Evolutionary conservation across 805 yeast genomes (phyloP), one percentile per base, ranked within the genome.

Genomic region (Metschnikowia cubensis): DNA sequence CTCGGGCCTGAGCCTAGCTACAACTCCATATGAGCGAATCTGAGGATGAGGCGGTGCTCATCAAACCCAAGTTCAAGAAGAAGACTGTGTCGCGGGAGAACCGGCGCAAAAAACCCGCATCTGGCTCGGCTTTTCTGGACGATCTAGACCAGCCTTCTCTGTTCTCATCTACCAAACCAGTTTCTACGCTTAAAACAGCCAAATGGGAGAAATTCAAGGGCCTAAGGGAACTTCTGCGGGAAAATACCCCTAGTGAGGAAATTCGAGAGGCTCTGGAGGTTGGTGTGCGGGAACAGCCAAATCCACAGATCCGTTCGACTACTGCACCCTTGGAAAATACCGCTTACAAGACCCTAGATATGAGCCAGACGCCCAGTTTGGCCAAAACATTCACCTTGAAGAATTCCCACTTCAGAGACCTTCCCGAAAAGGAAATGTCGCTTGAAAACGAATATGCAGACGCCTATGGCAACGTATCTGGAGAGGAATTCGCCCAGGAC

Each of bases 281-380:
- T 4, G n/a, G 11, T 25, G 29, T 25, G 3, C 4, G 22, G 44
- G 17, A 14, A 13, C 40, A 20, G 13, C 18, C 20, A 11, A 6
- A 17, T 10, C 29, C 29, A 25, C 29, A 25, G 29, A 25, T 10
- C 29, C 11, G 3, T 25, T 11, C 8, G 29, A 11, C 4, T 11
- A 25, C 11, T 25, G 11, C 4, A 8, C 29, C 15, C 4, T 21
- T 34, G n/a, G 51, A 49, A 6, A 74, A 66, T 21, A 65, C 41
- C 15, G 56, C 65, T 10, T 60, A 36, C 38, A 50, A 49, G 7
- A 44, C 18, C 25, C 29, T 47, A 17, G 25, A 41, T 18, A 31
- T 34, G 8, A 39, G 44, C 8, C 34, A 39, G 15, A 54, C 56
- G 11, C 54, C 54, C 21, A 32, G 35, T 18, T 22, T 31, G 14